Conservation (phyloP, 2,329 filamentous ascomycete genomes). For the Fusarium verticillioides region DNA sequence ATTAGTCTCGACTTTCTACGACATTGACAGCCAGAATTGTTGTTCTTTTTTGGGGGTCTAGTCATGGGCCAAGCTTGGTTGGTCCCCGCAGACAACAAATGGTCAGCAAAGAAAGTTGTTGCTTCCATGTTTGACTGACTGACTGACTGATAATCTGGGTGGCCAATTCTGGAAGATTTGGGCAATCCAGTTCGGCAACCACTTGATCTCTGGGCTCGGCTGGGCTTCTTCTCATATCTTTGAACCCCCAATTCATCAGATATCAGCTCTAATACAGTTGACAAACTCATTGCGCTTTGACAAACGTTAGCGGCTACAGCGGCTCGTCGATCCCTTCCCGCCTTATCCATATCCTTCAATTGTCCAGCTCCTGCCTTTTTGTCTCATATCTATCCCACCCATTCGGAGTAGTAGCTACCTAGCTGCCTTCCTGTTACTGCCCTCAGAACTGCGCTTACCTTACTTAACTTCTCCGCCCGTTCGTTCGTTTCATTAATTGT, state of each 20-base stretch:
- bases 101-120: neutral
- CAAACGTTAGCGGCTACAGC: conserved; percentile 23
- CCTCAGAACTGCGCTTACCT: neutral
- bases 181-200: conserved; percentile 3
- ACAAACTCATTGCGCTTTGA: conserved; percentile 7
- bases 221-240: neutral
- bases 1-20: neutral
- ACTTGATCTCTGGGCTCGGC: neutral
- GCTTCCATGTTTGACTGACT: neutral
- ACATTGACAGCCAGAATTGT: neutral
- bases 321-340: conserved; percentile 33
- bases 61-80: conserved; percentile 27
- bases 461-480: neutral
- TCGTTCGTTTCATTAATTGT: conserved; percentile 3
- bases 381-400: conserved; percentile 9
- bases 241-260: conserved; percentile 1
- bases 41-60: neutral
- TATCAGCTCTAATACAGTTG: neutral
- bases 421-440: conserved; percentile 3
- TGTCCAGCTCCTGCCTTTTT: conserved; percentile 1
- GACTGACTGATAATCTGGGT: neutral
- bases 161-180: conserved; percentile 9
- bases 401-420: neutral
- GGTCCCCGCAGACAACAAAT: conserved; percentile 10
- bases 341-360: conserved; percentile 9